These are phyloP conservation scores for Solanum dulcamara DNA, from an alignment of 257 asterid species.

Conservation along the genomic window DNA sequence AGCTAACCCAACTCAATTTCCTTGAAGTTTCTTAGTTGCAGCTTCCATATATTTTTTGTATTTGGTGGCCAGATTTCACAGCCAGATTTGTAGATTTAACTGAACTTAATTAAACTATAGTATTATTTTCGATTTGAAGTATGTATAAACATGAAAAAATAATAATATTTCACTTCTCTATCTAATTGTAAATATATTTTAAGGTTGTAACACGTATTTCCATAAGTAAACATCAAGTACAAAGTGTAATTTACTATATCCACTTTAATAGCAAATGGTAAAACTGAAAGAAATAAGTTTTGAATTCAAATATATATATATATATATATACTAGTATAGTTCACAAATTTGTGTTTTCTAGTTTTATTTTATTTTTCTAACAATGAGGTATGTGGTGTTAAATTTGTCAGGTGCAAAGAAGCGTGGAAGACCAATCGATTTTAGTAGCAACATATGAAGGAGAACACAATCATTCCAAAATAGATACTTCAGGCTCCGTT, in stretches of 20 bases:
- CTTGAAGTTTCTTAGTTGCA: not conserved
- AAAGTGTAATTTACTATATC: not conserved
- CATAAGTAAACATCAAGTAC: not conserved
- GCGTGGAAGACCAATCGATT: constrained; percentile 52
- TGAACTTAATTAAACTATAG: not conserved
- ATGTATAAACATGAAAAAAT: not conserved
- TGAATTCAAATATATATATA: too few species aligned
- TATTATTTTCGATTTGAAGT: not conserved
- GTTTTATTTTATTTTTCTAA: not conserved
- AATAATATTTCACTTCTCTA: not conserved
- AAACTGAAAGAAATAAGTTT: not conserved
- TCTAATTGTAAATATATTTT: not conserved
- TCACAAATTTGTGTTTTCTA: not conserved
- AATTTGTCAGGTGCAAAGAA: constrained; percentile 24
- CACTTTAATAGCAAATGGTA: not conserved
- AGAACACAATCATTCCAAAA: constrained; percentile 54
- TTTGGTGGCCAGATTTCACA: not conserved
- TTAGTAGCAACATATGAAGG: constrained; percentile 71
- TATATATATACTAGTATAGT: not conserved
- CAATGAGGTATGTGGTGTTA: not conserved
- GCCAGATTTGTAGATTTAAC: not conserved
- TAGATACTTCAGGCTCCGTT: not conserved
- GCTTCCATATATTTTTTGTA: not conserved
- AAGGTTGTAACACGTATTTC: too few species aligned
- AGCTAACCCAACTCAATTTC: not conserved